These are phyloP conservation scores for Epichloe typhina DNA, from an alignment of 2,329 filamentous ascomycete genomes.

Conservation along the genomic window DNA sequence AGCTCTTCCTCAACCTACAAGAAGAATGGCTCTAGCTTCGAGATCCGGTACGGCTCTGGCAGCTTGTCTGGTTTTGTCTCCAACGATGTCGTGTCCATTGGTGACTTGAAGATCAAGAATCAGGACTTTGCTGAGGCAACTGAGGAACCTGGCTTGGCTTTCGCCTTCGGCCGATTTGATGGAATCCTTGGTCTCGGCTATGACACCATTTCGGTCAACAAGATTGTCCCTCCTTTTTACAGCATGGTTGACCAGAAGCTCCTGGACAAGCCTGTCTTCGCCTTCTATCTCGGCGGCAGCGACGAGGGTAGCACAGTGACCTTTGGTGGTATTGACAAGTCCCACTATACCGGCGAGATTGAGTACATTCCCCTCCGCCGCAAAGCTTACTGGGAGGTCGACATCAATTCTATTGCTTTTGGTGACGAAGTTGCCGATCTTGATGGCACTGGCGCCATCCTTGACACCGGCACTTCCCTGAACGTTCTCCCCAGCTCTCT, in stretches of 20 bases:
- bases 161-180: constrained; percentile 95
- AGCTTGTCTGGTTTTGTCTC: constrained; percentile 90
- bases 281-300: constrained; percentile 79
- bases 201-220: constrained; percentile 93
- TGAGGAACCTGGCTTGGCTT: constrained; percentile 87
- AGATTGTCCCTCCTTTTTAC: constrained; percentile 91
- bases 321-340: constrained; percentile 79
- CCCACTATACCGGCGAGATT: constrained; percentile 72
- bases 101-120: constrained; percentile 74
- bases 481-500: constrained; percentile 86
- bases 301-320: constrained; percentile 71
- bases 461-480: constrained; percentile 96
- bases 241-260: constrained; percentile 84
- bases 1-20: constrained; percentile 80
- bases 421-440: constrained; percentile 78
- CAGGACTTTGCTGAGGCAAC: constrained; percentile 97
- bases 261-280: constrained; percentile 84
- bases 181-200: constrained; percentile 92
- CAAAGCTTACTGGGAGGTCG: constrained; percentile 99
- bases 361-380: constrained; percentile 88
- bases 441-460: constrained; percentile 88
- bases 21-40: constrained; percentile 83
- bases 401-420: constrained; percentile 82
- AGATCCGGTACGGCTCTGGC: constrained; percentile 91
- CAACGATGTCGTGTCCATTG: constrained; percentile 73